Conservation (phyloP, 345 rosid genomes). For the Eucalyptus rudis region DNA sequence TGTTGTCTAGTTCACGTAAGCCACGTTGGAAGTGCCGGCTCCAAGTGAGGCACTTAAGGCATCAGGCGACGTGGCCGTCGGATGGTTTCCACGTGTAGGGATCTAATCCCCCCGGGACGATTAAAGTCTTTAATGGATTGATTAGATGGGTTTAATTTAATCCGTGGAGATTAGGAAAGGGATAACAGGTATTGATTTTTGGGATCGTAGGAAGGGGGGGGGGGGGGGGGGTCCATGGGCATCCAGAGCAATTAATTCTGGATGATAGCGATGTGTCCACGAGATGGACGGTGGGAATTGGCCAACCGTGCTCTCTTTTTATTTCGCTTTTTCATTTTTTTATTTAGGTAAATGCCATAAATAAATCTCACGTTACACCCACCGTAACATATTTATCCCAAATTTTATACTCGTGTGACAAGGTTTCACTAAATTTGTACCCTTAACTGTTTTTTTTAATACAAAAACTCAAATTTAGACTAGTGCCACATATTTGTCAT, state of each 20-base stretch:
- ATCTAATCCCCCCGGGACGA: background rate
- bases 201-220: slow-evolving; percentile 1
- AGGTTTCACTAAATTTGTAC: too few relatives aligned
- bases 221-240: background rate
- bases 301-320: background rate
- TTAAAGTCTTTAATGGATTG: background rate
- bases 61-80: background rate
- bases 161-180: background rate
- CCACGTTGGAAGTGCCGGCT: background rate
- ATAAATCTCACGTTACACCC: too few relatives aligned
- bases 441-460: fast-evolving
- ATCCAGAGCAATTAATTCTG: background rate
- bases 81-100: background rate
- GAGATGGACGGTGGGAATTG: slow-evolving; percentile 17
- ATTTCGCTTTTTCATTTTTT: background rate
- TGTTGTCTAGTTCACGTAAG: background rate
- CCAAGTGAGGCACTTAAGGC: background rate
- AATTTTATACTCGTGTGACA: too few relatives aligned
- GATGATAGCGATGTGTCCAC: slow-evolving; percentile 13
- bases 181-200: background rate
- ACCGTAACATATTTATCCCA: too few relatives aligned
- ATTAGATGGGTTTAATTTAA: background rate
- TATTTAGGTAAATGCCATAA: too few relatives aligned
- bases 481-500: background rate
- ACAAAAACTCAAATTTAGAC: background rate